Base-by-base conservation (phyloP, 2,329 filamentous ascomycete species). In the Alternaria postmessia region DNA sequence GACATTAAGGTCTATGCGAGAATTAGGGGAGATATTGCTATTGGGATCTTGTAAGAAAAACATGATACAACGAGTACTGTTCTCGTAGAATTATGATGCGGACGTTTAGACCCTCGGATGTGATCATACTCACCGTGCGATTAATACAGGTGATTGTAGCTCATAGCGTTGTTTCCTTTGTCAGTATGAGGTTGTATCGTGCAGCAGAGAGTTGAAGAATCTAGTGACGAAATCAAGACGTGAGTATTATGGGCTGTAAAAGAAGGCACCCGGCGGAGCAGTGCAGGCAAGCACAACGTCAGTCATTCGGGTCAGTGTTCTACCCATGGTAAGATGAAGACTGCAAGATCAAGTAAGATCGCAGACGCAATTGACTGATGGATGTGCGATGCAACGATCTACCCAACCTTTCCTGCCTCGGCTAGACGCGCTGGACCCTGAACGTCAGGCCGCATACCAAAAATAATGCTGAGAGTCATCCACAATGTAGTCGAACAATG, bases 371-470 rank as follows among this genome's bases (percentile, higher is more conserved):
- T 6, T 39, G 38, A 24, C 16, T 12, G 9, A 41, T 36, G 3
- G 14, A 8, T 38, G 16, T 49, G 14, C 16, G 20, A 36, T 48
- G 44, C 7, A 16, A 32, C 30, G 46, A 36, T 48, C 14, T 36
- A 36, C 18, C 32, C 5, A 30, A 26, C 46, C 46, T 36, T 49
- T 38, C 54, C 62, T 46, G 20, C 34, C 47, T 55, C 41, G 57
- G 64, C 58, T 63, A 65, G 56, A 30, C 24, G 51, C 30, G 8
- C 47, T 61, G 53, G 68, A 71, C 71, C 62, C 64, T 74, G 68
- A 64, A 70, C 67, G 65, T 69, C 65, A 66, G 64, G 64, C 43
- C 54, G 60, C 62, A 57, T 55, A 61, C 67, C 66, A 75, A 74
- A 74, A 74, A 54, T 62, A 64, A 64, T 32, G 26, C 46, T 51